A percentile compares a stretch with the other conserved stretches of the same genome.
These are phyloP conservation scores for Lyophyllum shimeji DNA, from an alignment of 768 basidiomycete species.

Conservation along the genomic window DNA sequence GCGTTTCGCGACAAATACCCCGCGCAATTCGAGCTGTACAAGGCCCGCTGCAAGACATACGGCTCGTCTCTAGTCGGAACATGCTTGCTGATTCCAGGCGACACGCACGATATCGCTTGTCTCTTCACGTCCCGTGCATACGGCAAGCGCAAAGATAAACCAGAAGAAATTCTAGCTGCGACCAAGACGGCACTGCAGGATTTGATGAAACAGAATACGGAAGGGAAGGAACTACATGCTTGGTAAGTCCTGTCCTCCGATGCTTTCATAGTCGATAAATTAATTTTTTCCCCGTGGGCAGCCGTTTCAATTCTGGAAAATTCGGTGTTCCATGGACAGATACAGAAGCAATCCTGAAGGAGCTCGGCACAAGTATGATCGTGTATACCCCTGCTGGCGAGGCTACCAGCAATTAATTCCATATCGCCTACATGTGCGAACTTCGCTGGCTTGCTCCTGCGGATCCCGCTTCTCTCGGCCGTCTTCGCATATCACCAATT, in stretches of 20 bases:
- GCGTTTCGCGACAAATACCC: conserved; percentile 35
- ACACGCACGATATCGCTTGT: conserved; percentile 36
- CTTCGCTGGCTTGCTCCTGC: neutral
- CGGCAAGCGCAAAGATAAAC: conserved; percentile 35
- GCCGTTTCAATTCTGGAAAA: conserved; percentile 43
- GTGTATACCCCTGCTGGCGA: conserved; percentile 29
- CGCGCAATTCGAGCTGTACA: conserved; percentile 32
- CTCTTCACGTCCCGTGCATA: conserved; percentile 41
- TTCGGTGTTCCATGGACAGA: conserved; percentile 43
- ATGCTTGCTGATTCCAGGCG: conserved; percentile 36
- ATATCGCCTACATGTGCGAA: neutral
- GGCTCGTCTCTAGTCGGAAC: conserved; percentile 32
- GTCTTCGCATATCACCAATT: no score
- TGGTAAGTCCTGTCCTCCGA: conserved; percentile 29
- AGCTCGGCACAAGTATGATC: conserved; percentile 30
- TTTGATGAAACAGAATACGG: conserved; percentile 31
- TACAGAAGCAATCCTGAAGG: conserved; percentile 33
- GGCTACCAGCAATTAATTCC: neutral
- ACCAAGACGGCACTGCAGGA: conserved; percentile 33
- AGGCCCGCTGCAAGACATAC: conserved; percentile 29
- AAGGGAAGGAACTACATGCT: conserved; percentile 33
- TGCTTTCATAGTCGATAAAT: neutral
- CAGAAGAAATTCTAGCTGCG: conserved; percentile 34
- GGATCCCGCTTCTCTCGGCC: neutral
- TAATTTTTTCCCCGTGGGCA: conserved; percentile 11